Conservation (phyloP, 1,139 yeast species). For the Tardiomyces depauwii region DNA sequence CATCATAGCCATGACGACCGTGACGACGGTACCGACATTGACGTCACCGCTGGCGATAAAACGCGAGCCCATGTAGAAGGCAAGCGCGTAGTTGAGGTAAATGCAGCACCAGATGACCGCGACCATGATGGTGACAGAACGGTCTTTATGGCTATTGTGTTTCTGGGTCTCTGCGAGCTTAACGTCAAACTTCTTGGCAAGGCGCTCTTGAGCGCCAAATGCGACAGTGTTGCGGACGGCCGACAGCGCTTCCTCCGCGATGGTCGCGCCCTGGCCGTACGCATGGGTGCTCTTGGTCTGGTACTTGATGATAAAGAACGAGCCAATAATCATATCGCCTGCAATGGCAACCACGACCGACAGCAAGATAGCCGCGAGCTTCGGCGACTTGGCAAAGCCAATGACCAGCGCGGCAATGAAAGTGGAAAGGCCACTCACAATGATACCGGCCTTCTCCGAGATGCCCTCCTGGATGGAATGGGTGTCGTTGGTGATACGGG, state of each 20-base stretch:
- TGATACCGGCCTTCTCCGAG: conserved; percentile 33
- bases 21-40: conserved; percentile 24
- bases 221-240: conserved; percentile 34
- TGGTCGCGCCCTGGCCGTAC: conserved; percentile 28
- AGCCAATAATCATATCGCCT: conserved; percentile 18
- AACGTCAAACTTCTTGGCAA: conserved; percentile 25
- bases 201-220: conserved; percentile 31
- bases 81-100: conserved; percentile 29
- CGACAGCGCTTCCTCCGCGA: conserved; percentile 34
- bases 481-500: conserved; percentile 35
- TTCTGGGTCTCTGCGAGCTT: conserved; percentile 20
- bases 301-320: conserved; percentile 25
- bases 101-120: conserved; percentile 26
- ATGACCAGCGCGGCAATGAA: conserved; percentile 31
- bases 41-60: conserved; percentile 24
- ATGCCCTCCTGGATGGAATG: conserved; percentile 33
- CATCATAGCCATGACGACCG: conserved; percentile 30
- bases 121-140: conserved; percentile 26
- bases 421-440: conserved; percentile 28
- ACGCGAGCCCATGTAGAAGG: conserved; percentile 35
- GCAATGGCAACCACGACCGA: conserved; percentile 27
- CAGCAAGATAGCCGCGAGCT: conserved; percentile 28
- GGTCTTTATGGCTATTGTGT: conserved; percentile 21
- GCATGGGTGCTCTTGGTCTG: conserved; percentile 19
- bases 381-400: conserved; percentile 31